phyloP scores from a whole-genome alignment of 2,329 filamentous ascomycete genomes.

The Paecilomyces sp. region DNA sequence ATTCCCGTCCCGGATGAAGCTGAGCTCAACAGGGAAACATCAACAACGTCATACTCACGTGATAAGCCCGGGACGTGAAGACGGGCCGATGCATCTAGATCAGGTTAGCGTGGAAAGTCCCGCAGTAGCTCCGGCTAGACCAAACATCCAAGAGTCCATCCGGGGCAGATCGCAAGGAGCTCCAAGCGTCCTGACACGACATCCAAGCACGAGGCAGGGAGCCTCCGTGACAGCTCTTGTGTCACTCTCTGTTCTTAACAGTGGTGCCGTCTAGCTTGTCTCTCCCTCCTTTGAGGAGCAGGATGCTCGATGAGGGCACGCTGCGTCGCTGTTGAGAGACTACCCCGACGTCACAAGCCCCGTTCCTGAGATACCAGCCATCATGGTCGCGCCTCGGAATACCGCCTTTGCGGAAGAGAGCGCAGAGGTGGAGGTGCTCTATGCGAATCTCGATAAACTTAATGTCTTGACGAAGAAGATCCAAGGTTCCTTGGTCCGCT shows the following conservation, averaged over 20 bases:
- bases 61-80: background rate
- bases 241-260: background rate
- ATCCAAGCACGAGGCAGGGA: slow-evolving; percentile 11
- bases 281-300: background rate
- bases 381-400: slow-evolving; percentile 51
- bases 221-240: slow-evolving; percentile 9
- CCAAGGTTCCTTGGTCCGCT: slow-evolving; percentile 71
- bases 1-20: background rate
- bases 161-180: background rate
- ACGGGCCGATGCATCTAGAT: background rate
- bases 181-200: background rate
- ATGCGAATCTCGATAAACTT: slow-evolving; percentile 78
- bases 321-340: background rate
- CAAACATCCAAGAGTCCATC: background rate
- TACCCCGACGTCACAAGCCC: slow-evolving; percentile 13
- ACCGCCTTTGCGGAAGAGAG: slow-evolving; percentile 58
- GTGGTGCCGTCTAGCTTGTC: background rate
- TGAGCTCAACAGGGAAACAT: background rate
- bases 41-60: background rate
- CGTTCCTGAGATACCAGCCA: slow-evolving; percentile 7
- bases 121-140: background rate
- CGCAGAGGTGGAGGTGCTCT: slow-evolving; percentile 60
- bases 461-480: slow-evolving; percentile 93
- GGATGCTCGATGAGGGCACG: background rate
- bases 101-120: background rate